Evolutionary conservation across 1,284 basidiomycete species (phyloP), one percentile per base, ranked within the genome.

Genomic region (Ceratobasidium theobromae): DNA sequence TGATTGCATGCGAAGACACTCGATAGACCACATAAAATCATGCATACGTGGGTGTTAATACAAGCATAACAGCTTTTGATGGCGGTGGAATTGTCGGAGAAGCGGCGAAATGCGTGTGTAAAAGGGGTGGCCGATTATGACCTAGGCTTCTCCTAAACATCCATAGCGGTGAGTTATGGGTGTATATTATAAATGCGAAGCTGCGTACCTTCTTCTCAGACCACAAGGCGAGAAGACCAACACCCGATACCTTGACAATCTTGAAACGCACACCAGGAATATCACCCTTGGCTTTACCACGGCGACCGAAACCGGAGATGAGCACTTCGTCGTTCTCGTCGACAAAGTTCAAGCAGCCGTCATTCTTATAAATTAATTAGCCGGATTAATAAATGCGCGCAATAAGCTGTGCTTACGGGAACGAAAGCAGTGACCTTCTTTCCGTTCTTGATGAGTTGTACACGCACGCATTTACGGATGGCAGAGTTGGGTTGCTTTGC

Each of bases 271-370:
- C 93, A 84, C 90, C 89, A 28, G 90, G 91, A 80, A 92, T 92
- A 89, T 96, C 93, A 88, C 94, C 94, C 85, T 95, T 95, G 71
- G 95, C 97, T 84, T 99, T 99, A 74, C 97, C 97, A 75, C 95
- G 88, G 78, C 96, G 93, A 89, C 97, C 97, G 87, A 99, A 99
- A 82, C 97, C 97, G 72, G 95, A 97, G 80, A 99, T 98, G 76
- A 98, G 91, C 71, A 99, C 95, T 81, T 98, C 95, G 81, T 98
- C 96, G 86, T 98, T 98, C 87, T 98, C 96, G 76, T 98, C 95
- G 76, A 93, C 88, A 77, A 96, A 97, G 89, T 98, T 98, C 73
- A 98, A 82, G 84, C 95, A 98, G 86, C 97, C 97, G 78, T 99
- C 97, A 80, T 98, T 98, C 90, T 92, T 73, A 52, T 4, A 3